phyloP scores from a whole-genome alignment of 2,329 filamentous ascomycete species.

The Neofusicoccum parvum region DNA sequence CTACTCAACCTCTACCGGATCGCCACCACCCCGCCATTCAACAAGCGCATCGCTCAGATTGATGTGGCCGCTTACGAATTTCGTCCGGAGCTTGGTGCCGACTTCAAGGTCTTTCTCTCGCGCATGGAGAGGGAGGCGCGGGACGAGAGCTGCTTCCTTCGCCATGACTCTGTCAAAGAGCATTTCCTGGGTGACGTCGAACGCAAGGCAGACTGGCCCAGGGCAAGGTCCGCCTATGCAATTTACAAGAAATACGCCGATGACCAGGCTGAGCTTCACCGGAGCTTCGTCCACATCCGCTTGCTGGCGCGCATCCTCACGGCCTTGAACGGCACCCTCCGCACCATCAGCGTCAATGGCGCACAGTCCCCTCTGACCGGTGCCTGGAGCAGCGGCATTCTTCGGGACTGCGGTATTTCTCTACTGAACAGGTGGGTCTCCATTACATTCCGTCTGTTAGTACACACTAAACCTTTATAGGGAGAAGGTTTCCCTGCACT shows the following conservation, averaged over 20 bases:
- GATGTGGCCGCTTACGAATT: conserved; percentile 8
- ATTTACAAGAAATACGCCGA: not conserved
- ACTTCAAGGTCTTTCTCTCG: not conserved
- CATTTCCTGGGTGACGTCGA: not conserved
- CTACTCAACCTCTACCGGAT: conserved; percentile 21
- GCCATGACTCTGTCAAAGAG: conserved; percentile 5
- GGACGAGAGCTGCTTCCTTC: conserved; percentile 4
- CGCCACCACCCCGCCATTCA: conserved; percentile 12
- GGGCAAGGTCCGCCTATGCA: not conserved
- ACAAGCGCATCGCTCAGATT: not conserved
- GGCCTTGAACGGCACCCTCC: not conserved
- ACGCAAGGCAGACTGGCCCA: not conserved
- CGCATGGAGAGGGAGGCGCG: conserved; percentile 15
- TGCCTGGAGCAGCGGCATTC: conserved; percentile 1
- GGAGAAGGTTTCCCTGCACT: not conserved
- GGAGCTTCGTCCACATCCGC: not conserved
- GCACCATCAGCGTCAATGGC: conserved; percentile 2
- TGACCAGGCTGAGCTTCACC: not conserved
- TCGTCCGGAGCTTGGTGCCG: not conserved
- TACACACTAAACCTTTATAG: not conserved
- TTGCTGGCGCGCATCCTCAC: conserved; percentile 3
- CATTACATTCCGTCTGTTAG: no score
- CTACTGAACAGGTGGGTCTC: not conserved
- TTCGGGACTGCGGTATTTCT: not conserved
- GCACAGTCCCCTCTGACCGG: conserved; percentile 10